Evolutionary conservation across 2,329 filamentous ascomycete genomes (phyloP).

Genomic region (Pseudocercospora musae): DNA sequence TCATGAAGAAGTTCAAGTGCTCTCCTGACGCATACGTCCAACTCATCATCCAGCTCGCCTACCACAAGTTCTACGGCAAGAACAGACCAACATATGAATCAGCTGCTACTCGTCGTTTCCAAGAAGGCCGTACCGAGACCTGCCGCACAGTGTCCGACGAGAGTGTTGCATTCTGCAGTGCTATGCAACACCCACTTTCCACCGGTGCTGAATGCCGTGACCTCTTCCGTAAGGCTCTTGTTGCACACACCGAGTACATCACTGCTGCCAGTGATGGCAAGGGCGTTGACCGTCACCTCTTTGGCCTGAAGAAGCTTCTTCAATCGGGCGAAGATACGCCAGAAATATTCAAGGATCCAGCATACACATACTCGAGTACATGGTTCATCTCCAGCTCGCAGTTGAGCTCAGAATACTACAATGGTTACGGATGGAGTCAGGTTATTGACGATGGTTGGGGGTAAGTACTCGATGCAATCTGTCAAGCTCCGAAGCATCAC

Average conservation of each 20-base stretch:
- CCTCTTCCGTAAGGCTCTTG: slow-evolving; percentile 77
- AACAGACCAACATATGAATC: slow-evolving; percentile 98
- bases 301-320: slow-evolving; percentile 89
- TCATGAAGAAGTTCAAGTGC: slow-evolving; percentile 99
- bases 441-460: slow-evolving; percentile 95
- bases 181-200: slow-evolving; percentile 69
- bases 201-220: slow-evolving; percentile 64
- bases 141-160: slow-evolving; percentile 91
- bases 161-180: slow-evolving; percentile 81
- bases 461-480: slow-evolving; percentile 28
- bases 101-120: slow-evolving; percentile 89
- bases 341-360: slow-evolving; percentile 79
- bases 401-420: slow-evolving; percentile 94
- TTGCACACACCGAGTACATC: slow-evolving; percentile 87
- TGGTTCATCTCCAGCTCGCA: slow-evolving; percentile 91
- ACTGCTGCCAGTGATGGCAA: slow-evolving; percentile 83
- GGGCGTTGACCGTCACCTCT: slow-evolving; percentile 94
- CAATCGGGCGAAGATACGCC: slow-evolving; percentile 77
- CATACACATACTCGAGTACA: slow-evolving; percentile 75
- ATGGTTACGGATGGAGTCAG: slow-evolving; percentile 98
- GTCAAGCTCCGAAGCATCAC: slow-evolving; percentile 1
- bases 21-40: slow-evolving; percentile 96
- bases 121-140: slow-evolving; percentile 93
- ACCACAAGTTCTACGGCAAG: slow-evolving; percentile 98
- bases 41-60: slow-evolving; percentile 97